These are phyloP conservation scores for Alternaria tenuissima DNA, from an alignment of 2,329 filamentous ascomycete species.

Conservation along the genomic window DNA sequence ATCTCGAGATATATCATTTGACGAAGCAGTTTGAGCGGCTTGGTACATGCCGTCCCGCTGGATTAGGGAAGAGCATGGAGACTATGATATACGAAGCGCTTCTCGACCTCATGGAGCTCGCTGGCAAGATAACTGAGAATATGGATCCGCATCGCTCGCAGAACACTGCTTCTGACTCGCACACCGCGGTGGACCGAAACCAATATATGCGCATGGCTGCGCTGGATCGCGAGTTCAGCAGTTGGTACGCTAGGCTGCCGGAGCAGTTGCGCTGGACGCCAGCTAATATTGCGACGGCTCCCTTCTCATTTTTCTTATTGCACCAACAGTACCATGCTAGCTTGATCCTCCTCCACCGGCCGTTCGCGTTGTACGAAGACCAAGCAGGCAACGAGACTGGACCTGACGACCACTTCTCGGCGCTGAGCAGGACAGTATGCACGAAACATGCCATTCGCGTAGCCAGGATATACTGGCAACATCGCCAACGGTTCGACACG, in stretches of 20 bases:
- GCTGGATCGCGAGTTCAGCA: slow-evolving; percentile 63
- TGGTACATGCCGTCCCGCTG: slow-evolving; percentile 49
- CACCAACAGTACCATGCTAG: slow-evolving; percentile 65
- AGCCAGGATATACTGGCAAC: slow-evolving; percentile 64
- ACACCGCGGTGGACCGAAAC: slow-evolving; percentile 53
- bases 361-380: slow-evolving; percentile 62
- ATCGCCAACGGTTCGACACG: slow-evolving; percentile 62
- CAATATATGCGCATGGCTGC: slow-evolving; percentile 61
- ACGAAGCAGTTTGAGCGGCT: slow-evolving; percentile 58
- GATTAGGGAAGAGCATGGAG: slow-evolving; percentile 43
- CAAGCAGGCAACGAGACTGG: slow-evolving; percentile 46
- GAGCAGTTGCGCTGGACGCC: slow-evolving; percentile 53
- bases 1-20: slow-evolving; percentile 59
- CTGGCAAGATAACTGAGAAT: slow-evolving; percentile 61
- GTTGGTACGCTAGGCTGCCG: slow-evolving; percentile 63
- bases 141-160: slow-evolving; percentile 45
- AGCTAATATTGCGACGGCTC: slow-evolving; percentile 47
- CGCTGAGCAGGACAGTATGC: slow-evolving; percentile 62
- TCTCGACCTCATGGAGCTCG: slow-evolving; percentile 65
- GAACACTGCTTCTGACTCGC: slow-evolving; percentile 30
- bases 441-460: slow-evolving; percentile 64
- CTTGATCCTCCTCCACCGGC: slow-evolving; percentile 62
- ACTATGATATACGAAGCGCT: slow-evolving; percentile 61
- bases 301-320: slow-evolving; percentile 60
- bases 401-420: slow-evolving; percentile 55